Evolutionary conservation across 768 basidiomycete species (phyloP).

Genomic region (Piloderma croceum): DNA sequence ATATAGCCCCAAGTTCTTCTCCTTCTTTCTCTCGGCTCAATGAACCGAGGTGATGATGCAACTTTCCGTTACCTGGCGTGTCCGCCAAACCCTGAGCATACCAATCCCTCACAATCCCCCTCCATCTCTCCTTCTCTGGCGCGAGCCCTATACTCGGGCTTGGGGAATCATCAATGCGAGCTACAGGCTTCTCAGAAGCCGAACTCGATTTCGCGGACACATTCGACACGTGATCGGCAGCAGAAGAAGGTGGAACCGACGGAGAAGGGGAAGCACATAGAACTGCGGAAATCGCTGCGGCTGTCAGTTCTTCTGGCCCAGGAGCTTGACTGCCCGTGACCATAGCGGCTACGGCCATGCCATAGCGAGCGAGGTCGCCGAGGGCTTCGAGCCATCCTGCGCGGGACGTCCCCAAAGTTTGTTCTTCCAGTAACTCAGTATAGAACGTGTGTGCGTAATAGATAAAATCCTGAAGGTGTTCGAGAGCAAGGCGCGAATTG

Average conservation of each 20-base stretch:
- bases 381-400: too few relatives aligned
- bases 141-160: constrained; percentile 79
- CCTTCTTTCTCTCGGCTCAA: constrained; percentile 77
- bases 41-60: constrained; percentile 91
- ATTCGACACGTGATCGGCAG: too few relatives aligned
- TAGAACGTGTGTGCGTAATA: constrained; percentile 95
- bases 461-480: constrained; percentile 90
- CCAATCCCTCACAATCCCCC: constrained; percentile 87
- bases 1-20: constrained; percentile 79
- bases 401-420: constrained; percentile 60
- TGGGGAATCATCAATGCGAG: constrained; percentile 58
- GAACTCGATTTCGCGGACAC: constrained; percentile 36
- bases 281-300: constrained; percentile 33
- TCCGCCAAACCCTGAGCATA: constrained; percentile 82
- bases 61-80: constrained; percentile 85
- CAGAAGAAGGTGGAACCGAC: constrained; percentile 12
- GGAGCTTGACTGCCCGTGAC: too few relatives aligned
- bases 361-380: too few relatives aligned
- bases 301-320: too few relatives aligned
- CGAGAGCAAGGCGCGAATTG: constrained; percentile 69
- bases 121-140: constrained; percentile 89
- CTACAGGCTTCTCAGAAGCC: constrained; percentile 43
- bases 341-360: too few relatives aligned
- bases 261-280: constrained; percentile 40
- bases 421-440: constrained; percentile 82